Conservation (phyloP, 1,139 yeast species). For the Yamadazyma spencermartinsiae region DNA sequence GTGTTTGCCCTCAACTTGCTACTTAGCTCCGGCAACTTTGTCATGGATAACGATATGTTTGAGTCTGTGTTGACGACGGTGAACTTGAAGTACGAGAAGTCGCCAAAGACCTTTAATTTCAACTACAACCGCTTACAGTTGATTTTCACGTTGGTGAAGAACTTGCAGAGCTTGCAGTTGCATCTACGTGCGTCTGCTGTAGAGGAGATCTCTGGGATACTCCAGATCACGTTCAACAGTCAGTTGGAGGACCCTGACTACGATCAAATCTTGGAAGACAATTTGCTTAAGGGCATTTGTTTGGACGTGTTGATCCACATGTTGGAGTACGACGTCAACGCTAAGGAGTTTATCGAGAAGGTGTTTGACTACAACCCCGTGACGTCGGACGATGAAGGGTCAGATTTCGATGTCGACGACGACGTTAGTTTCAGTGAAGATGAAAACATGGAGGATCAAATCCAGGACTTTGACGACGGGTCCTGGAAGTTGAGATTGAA, state of each 20-base stretch:
- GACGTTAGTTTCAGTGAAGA: constrained; percentile 44
- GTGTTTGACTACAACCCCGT: constrained; percentile 65
- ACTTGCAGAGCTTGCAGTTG: neutral
- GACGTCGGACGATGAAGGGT: constrained; percentile 34
- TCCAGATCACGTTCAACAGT: no score
- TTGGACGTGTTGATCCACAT: constrained; percentile 41
- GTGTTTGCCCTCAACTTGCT: constrained; percentile 56
- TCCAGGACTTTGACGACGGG: constrained; percentile 46
- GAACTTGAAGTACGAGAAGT: constrained; percentile 8
- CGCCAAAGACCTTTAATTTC: constrained; percentile 7
- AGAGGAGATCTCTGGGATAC: constrained; percentile 1
- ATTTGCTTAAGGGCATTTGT: constrained; percentile 48
- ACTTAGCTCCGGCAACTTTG: constrained; percentile 17
- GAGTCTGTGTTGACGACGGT: constrained; percentile 9
- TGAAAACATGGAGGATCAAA: constrained; percentile 31
- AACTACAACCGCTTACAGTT: constrained; percentile 11
- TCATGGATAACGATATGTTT: constrained; percentile 6
- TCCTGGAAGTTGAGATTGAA: constrained; percentile 71
- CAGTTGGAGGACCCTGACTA: constrained; percentile 42
- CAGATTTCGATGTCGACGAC: constrained; percentile 42
- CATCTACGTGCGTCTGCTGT: neutral
- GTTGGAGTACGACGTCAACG: constrained; percentile 10
- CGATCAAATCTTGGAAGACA: constrained; percentile 35
- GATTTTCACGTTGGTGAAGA: constrained; percentile 11
- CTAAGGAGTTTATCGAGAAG: constrained; percentile 19